Evolutionary conservation across 805 yeast species (phyloP).

Genomic region (Wickerhamomyces canadensis): DNA sequence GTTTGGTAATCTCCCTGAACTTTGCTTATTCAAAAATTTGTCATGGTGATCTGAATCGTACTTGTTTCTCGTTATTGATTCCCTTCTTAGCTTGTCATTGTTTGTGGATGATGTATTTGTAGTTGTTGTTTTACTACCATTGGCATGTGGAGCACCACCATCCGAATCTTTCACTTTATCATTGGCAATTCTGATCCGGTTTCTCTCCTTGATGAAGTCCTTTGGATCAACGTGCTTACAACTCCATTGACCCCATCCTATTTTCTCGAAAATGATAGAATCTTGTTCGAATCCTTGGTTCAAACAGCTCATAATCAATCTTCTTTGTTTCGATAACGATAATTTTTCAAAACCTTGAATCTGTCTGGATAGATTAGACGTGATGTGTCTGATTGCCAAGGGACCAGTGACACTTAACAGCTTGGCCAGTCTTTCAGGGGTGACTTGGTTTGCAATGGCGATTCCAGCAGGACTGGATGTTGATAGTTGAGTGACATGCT

Average conservation of each 20-base stretch:
- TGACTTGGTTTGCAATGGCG: constrained; percentile 80
- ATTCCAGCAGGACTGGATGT: constrained; percentile 86
- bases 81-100: constrained; percentile 25
- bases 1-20: constrained; percentile 19
- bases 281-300: constrained; percentile 58
- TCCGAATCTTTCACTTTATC: constrained; percentile 39
- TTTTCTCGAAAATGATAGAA: constrained; percentile 74
- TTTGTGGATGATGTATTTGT: constrained; percentile 1
- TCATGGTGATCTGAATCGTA: constrained; percentile 23
- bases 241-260: constrained; percentile 99
- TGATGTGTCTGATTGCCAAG: constrained; percentile 83
- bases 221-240: constrained; percentile 47
- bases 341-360: constrained; percentile 76
- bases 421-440: constrained; percentile 70
- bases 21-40: constrained; percentile 12
- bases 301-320: constrained; percentile 84
- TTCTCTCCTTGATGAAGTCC: constrained; percentile 34
- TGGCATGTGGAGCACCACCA: no score
- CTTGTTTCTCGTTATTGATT: constrained; percentile 24
- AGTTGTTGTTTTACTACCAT: no score
- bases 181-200: constrained; percentile 32
- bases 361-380: constrained; percentile 67
- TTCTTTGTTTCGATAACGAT: constrained; percentile 81
- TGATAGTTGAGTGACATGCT: constrained; percentile 37
- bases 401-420: constrained; percentile 75